Evolutionary conservation across 345 rosid species (phyloP).

Genomic region (Citrus mangshanensis): DNA sequence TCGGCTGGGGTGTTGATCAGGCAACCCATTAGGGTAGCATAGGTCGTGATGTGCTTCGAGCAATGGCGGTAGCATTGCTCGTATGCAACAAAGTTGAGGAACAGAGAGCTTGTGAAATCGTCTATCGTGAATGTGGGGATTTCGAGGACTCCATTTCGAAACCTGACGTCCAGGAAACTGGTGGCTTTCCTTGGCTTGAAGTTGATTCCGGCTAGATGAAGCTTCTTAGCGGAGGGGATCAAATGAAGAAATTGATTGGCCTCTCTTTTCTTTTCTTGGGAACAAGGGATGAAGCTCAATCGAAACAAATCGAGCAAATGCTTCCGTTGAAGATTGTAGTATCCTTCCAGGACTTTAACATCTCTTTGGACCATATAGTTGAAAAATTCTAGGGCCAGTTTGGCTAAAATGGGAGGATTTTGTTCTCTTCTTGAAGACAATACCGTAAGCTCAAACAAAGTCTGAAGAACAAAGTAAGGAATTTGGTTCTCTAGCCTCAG

Average conservation of each 20-base stretch:
- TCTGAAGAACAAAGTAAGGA: conserved; percentile 45
- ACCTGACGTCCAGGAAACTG: conserved; percentile 48
- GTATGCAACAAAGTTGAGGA: conserved; percentile 52
- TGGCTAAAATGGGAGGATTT: conserved; percentile 20
- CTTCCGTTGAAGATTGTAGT: conserved; percentile 18
- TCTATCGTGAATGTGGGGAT: conserved; percentile 45
- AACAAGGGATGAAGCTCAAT: conserved; percentile 32
- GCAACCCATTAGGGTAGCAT: conserved; percentile 50
- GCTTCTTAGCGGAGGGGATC: conserved; percentile 43
- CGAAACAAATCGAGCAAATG: conserved; percentile 59
- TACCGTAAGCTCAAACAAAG: conserved; percentile 26
- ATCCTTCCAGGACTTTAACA: conserved; percentile 20
- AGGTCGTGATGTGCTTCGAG: conserved; percentile 46
- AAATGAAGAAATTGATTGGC: conserved; percentile 20
- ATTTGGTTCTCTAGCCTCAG: conserved; percentile 61
- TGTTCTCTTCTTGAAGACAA: neutral
- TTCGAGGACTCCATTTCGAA: conserved; percentile 37
- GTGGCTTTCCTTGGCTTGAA: conserved; percentile 29
- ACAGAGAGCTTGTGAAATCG: conserved; percentile 32
- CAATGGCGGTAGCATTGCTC: conserved; percentile 50
- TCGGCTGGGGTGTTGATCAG: conserved; percentile 44
- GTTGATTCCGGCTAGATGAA: conserved; percentile 41
- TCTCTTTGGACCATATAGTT: conserved; percentile 33
- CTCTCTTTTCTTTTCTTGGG: neutral
- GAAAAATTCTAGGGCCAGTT: conserved; percentile 45